Evolutionary conservation across 2,329 filamentous ascomycete genomes (phyloP), one percentile per base, ranked within the genome.

Genomic region (Claviceps fusiformis): DNA sequence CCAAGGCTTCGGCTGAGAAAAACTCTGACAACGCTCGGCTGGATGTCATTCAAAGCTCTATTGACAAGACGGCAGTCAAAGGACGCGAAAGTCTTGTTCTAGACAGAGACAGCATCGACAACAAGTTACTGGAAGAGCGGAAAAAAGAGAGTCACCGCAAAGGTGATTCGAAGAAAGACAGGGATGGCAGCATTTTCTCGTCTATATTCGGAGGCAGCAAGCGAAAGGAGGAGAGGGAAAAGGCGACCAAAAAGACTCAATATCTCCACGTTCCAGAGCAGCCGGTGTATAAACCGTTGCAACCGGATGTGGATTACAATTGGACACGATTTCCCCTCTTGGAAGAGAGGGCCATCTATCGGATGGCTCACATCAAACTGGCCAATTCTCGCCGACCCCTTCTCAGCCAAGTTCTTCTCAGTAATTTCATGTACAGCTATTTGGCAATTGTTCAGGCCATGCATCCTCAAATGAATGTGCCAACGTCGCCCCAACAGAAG

Each of bases 341-440:
- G 54, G 92, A 97, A 70, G 93, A 98, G 73, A 81, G 93, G 57
- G 93, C 93, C 24, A 98, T 98, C 57, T 98, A 98, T 71, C 83
- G 93, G 58, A 95, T 98, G 89, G 93, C 93, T 19, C 93, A 98
- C 68, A 95, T 97, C 72, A 98, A 98, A 71, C 81, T 98, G 58
- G 93, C 93, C n/a, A 97, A 98, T 66, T 93, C 93, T 43, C 85
- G 92, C 48, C 85, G 93, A 55, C 87, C 92, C 45, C 73, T 98
- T 53, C 86, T 95, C 66, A 96, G 92, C 57, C 93, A 98, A 70
- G 93, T 98, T 27, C 76, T 98, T 57, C 80, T 98, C 61, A 96
- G 91, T 71, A 98, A 98, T 69, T 98, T 98, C 71, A 98, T 98
- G 93, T 98, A 98, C 73, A 93, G 90, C 56, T 98, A 98, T 68